Percentiles rank a stretch among this genome's conserved stretches.
Conservation (phyloP, 2,329 filamentous ascomycete species). For the Purpureocillium lavendulum region DNA sequence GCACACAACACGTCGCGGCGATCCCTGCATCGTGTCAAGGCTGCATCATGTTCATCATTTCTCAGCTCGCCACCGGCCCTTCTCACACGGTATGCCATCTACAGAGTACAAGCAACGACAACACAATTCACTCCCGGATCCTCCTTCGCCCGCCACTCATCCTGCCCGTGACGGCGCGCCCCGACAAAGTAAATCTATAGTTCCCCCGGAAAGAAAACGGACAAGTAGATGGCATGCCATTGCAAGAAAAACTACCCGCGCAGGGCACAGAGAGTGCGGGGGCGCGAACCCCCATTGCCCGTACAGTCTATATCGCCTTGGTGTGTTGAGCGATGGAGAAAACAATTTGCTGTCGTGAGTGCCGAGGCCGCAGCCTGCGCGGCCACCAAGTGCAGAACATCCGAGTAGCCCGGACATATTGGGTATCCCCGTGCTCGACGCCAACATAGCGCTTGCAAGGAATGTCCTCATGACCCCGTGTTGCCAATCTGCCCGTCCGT, state of each 20-base stretch:
- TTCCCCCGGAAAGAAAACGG: slow-evolving; percentile 1
- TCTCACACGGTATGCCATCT: slow-evolving; percentile 6
- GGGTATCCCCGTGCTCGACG: too few species aligned
- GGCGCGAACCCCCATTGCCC: slow-evolving; percentile 26
- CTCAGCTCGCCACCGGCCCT: neutral
- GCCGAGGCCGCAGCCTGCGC: slow-evolving; percentile 7
- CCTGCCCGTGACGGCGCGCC: too few species aligned
- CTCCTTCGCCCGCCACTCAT: too few species aligned
- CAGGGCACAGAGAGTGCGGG: slow-evolving; percentile 14
- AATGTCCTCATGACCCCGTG: neutral
- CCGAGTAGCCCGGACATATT: too few species aligned
- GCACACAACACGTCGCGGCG: too few species aligned
- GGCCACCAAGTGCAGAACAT: too few species aligned
- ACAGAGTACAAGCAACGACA: too few species aligned
- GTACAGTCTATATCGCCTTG: slow-evolving; percentile 27
- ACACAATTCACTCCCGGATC: too few species aligned
- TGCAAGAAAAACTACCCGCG: slow-evolving; percentile 22
- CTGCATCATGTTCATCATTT: too few species aligned
- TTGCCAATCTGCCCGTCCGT: slow-evolving; percentile 1
- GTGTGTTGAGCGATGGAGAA: slow-evolving; percentile 15
- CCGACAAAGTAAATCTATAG: neutral
- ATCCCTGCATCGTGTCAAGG: too few species aligned
- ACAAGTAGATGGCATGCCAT: slow-evolving; percentile 16
- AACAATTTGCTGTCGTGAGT: slow-evolving; percentile 12
- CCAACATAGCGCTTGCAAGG: too few species aligned